Base-by-base conservation (phyloP, 441 rosid genomes). In the Euphorbia schlechtendalii region DNA sequence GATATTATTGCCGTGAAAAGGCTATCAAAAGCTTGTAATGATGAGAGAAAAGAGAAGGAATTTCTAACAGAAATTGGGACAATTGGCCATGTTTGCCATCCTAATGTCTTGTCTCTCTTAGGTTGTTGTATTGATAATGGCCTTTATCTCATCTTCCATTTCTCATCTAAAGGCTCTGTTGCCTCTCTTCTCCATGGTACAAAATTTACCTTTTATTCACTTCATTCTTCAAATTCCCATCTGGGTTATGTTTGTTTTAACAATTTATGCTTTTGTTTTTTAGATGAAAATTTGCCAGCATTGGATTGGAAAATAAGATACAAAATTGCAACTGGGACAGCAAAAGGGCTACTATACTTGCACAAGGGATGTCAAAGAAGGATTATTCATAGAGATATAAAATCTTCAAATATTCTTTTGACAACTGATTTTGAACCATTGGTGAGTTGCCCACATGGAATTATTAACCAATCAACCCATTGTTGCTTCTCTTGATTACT, bases 101-200 rank as follows among this genome's bases (percentile, higher is more conserved):
- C 88, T 27, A 93, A 93, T 70, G 96, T 90, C 12, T 60, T 87
- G 74, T 69, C 93, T 56, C 82, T 93, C 43, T 66, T 87, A 63
- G 99, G 99, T 46, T 93, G 97, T 69, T 93, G 99, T 70, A 76
- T 84, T 59, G 97, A 90, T 70, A 84, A 82, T 80, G 98, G 97
- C 40, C 97, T 93, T 49, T 86, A 82, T 75, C 95, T 93, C 77
- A 79, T 93, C 68, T 90, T 90, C 78, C 81, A 71, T 53, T 87
- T 88, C 82, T 93, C 95, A 67, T 88, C 97, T 1, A 78, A 76
- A 76, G 98, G 98, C 78, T 84, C 97, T 54, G 82, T 93, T 78
- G 88, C 97, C 72, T 86, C 97, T 60, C 89, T 83, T 69, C 89
- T 93, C 60, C 98, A 93, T 70, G 97, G 98, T 93, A 84, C 25